A percentile compares a stretch with the other conserved stretches of the same genome.
phyloP scores from a whole-genome alignment of 2,329 filamentous ascomycete genomes.

The Aspergillus glaucus region DNA sequence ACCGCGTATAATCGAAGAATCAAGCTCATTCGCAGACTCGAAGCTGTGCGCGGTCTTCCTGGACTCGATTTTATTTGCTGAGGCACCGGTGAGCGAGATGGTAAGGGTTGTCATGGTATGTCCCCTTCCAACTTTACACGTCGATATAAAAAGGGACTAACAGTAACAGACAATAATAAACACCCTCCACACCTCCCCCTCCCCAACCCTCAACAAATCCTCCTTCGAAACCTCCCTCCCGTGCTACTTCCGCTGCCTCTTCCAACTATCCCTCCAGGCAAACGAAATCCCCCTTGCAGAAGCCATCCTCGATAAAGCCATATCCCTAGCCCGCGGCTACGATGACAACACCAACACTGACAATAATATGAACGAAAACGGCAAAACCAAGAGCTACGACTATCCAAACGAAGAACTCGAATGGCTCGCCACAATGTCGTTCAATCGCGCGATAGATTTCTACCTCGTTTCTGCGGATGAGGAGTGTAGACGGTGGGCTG shows the following conservation, averaged over 20 bases:
- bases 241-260: slow-evolving; percentile 72
- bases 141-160: background rate
- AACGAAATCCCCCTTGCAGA: slow-evolving; percentile 24
- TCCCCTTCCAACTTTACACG: background rate
- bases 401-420: slow-evolving; percentile 53
- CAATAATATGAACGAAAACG: background rate
- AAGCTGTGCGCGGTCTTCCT: slow-evolving; percentile 59
- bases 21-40: slow-evolving; percentile 18
- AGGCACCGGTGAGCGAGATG: slow-evolving; percentile 34
- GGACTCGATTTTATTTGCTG: slow-evolving; percentile 55
- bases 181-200: slow-evolving; percentile 53
- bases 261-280: slow-evolving; percentile 55
- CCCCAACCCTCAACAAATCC: slow-evolving; percentile 34
- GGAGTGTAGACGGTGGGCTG: slow-evolving; percentile 30
- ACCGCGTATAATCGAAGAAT: slow-evolving; percentile 48
- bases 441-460: slow-evolving; percentile 53
- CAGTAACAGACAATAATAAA: slow-evolving; percentile 58
- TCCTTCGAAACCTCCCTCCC: slow-evolving; percentile 50
- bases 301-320: slow-evolving; percentile 28
- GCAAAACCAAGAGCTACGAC: background rate
- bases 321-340: slow-evolving; percentile 13
- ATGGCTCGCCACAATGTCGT: slow-evolving; percentile 50
- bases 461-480: slow-evolving; percentile 30
- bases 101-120: slow-evolving; percentile 39
- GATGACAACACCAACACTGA: background rate